phyloP scores from a whole-genome alignment of 148 eudicot species.

The Mesembryanthemum crystallinum region DNA sequence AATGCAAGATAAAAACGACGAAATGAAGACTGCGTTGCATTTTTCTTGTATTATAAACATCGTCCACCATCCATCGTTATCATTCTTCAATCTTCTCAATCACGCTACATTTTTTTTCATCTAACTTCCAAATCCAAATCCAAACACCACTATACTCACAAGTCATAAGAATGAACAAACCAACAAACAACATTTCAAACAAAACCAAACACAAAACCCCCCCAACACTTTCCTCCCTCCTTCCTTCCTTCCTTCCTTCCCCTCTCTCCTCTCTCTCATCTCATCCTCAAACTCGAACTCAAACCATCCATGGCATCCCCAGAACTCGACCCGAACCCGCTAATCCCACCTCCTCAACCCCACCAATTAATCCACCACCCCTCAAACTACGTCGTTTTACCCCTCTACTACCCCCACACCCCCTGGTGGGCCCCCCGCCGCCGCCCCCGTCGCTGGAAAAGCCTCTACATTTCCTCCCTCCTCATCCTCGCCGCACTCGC shows the following conservation, averaged over 20 bases:
- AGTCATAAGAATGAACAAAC: background rate
- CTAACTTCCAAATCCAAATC: no score
- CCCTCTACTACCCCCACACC: slow-evolving; percentile 24
- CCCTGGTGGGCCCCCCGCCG: slow-evolving; percentile 17
- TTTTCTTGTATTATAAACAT: no score
- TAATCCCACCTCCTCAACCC: slow-evolving; percentile 22
- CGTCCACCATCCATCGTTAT: no score
- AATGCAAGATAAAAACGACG: no score
- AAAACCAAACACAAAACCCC: background rate
- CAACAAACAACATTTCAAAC: background rate
- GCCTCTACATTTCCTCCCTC: slow-evolving; percentile 23
- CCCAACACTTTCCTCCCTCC: background rate
- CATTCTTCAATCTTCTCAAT: no score
- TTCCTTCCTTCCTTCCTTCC: background rate
- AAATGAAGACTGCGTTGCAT: no score
- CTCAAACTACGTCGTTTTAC: slow-evolving; percentile 43
- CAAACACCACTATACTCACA: no score
- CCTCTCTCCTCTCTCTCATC: background rate
- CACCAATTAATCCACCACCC: slow-evolving; percentile 19
- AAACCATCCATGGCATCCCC: slow-evolving; percentile 23
- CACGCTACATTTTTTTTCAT: no score
- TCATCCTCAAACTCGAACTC: background rate
- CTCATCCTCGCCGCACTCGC: slow-evolving; percentile 38
- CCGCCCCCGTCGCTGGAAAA: slow-evolving; percentile 25
- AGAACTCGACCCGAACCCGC: background rate